Conservation (phyloP, 306 rosid species). For the Cucurbita maxima region DNA sequence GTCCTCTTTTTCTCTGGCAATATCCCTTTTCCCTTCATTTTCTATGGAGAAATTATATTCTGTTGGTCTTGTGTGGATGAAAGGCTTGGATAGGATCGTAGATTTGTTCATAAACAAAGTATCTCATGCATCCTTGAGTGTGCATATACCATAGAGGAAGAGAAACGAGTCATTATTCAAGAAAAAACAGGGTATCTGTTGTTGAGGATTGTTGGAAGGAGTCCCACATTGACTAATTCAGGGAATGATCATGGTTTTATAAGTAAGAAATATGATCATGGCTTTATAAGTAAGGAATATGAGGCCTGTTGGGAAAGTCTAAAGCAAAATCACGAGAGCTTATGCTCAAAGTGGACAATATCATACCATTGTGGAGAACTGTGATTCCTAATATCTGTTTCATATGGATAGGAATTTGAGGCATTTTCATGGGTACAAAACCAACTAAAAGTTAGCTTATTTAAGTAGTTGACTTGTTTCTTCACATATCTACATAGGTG, state of each 20-base stretch:
- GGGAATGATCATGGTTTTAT: no score
- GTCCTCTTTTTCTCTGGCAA: conserved; percentile 12
- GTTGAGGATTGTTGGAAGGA: no score
- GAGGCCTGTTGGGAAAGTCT: neutral
- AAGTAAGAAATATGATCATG: neutral
- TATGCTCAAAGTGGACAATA: no score
- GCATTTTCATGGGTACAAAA: no score
- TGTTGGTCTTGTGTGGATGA: neutral
- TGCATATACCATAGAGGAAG: neutral
- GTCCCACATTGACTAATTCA: no score
- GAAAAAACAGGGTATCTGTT: neutral
- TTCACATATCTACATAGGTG: neutral
- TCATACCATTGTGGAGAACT: no score
- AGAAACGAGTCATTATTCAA: neutral
- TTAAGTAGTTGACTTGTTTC: neutral
- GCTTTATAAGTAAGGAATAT: neutral
- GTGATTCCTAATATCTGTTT: no score
- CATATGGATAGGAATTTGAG: no score
- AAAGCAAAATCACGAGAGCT: no score
- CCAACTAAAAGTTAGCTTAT: no score
- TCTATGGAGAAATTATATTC: neutral
- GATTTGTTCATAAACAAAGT: neutral
- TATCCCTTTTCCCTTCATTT: neutral
- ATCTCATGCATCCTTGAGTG: neutral
- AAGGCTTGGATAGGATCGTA: neutral